These are phyloP conservation scores for Juglanconis sp. DNA, from an alignment of 2,329 filamentous ascomycete species.

Conservation along the genomic window DNA sequence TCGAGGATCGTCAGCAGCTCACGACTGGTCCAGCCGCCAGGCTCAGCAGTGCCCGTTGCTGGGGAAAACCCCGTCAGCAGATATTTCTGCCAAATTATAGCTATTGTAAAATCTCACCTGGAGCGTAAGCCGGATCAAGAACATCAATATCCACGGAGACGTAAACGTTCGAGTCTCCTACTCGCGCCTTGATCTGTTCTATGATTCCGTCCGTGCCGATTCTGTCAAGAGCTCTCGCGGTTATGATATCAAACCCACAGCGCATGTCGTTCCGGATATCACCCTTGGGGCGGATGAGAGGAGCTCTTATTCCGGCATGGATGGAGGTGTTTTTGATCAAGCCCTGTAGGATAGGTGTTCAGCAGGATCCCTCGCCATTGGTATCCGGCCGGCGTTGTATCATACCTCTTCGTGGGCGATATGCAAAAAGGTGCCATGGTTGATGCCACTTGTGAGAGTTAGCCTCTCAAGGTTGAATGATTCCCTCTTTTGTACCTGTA, in stretches of 20 bases:
- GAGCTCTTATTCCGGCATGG: slow-evolving; percentile 60
- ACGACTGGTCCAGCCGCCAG: slow-evolving; percentile 76
- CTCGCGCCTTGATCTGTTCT: slow-evolving; percentile 56
- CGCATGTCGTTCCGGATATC: slow-evolving; percentile 55
- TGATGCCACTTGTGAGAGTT: slow-evolving; percentile 24
- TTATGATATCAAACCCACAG: slow-evolving; percentile 58
- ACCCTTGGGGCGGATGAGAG: slow-evolving; percentile 40
- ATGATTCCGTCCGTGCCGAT: slow-evolving; percentile 64
- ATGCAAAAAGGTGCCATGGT: slow-evolving; percentile 61
- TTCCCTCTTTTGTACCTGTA: background rate
- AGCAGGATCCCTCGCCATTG: background rate
- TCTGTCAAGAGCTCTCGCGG: slow-evolving; percentile 67
- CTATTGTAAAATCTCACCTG: slow-evolving; percentile 37
- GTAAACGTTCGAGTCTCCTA: slow-evolving; percentile 56
- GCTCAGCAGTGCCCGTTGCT: slow-evolving; percentile 75
- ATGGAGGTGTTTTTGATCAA: slow-evolving; percentile 56
- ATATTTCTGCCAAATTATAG: background rate
- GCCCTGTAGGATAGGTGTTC: slow-evolving; percentile 21
- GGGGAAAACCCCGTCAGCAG: background rate
- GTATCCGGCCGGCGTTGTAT: background rate
- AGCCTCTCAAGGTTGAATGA: background rate
- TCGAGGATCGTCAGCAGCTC: slow-evolving; percentile 73
- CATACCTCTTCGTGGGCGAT: slow-evolving; percentile 56
- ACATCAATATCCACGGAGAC: slow-evolving; percentile 79
- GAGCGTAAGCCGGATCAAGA: slow-evolving; percentile 65